Percentiles rank a stretch among this genome's conserved stretches.
These are phyloP conservation scores for Saccharomycopsis synnaedendra DNA, from an alignment of 805 yeast species.

Conservation along the genomic window DNA sequence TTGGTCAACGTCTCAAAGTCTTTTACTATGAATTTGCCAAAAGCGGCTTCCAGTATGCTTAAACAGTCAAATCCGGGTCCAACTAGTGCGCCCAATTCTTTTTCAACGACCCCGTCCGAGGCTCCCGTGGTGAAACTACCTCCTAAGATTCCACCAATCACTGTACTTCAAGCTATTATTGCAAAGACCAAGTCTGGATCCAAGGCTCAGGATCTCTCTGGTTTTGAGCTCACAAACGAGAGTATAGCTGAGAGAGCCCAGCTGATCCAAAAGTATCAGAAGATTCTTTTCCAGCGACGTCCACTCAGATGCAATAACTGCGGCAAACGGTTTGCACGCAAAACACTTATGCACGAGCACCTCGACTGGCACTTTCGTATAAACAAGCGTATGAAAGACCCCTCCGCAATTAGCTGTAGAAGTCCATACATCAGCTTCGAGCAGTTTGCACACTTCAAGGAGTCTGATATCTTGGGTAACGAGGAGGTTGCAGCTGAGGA, in stretches of 20 bases:
- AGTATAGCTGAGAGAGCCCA: neutral
- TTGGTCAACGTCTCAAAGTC: too few relatives aligned
- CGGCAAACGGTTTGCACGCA: slow-evolving; percentile 67
- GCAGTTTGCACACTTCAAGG: slow-evolving; percentile 67
- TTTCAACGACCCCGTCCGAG: too few relatives aligned
- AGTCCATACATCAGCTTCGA: slow-evolving; percentile 69
- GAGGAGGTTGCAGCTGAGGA: slow-evolving; percentile 8
- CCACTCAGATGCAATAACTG: slow-evolving; percentile 82
- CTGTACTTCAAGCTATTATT: slow-evolving; percentile 13
- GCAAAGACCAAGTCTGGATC: slow-evolving; percentile 3
- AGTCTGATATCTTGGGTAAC: slow-evolving; percentile 44
- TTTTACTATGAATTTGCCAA: too few relatives aligned
- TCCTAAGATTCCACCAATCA: slow-evolving; percentile 12
- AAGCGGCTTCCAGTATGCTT: too few relatives aligned
- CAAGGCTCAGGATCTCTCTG: slow-evolving; percentile 2
- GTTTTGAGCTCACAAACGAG: slow-evolving; percentile 4
- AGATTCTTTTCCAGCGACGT: slow-evolving; percentile 39
- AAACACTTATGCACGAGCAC: slow-evolving; percentile 48
- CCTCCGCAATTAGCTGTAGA: slow-evolving; percentile 51
- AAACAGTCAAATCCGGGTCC: too few relatives aligned
- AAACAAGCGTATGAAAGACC: slow-evolving; percentile 59
- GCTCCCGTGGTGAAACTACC: slow-evolving; percentile 2
- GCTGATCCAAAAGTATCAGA: slow-evolving; percentile 21
- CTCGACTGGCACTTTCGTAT: slow-evolving; percentile 95
- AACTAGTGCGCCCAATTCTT: too few relatives aligned